phyloP scores from a whole-genome alignment of 169 alveolate species.

The Plasmodium yoelii region DNA sequence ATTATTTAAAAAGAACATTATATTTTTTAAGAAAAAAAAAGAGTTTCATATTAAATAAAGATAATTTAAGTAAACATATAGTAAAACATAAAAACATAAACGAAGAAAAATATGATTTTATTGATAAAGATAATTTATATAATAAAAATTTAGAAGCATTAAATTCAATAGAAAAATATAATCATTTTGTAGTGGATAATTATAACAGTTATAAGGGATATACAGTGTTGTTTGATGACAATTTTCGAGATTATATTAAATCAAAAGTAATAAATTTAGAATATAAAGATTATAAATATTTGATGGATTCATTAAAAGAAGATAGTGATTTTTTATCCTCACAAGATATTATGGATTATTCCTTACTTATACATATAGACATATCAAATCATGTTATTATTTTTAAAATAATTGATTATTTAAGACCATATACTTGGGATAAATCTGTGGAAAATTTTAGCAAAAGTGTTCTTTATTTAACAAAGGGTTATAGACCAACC shows the following conservation, averaged over 20 bases:
- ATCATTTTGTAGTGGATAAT: constrained; percentile 41
- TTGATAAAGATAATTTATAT: constrained; percentile 1
- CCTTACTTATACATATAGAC: constrained; percentile 67
- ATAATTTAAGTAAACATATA: constrained; percentile 21
- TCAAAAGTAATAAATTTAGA: constrained; percentile 53
- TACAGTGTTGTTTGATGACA: constrained; percentile 65
- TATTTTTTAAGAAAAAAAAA: constrained; percentile 54
- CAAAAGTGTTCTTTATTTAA: constrained; percentile 71
- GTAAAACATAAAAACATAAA: background rate
- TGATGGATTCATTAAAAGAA: constrained; percentile 59
- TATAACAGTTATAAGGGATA: constrained; percentile 31
- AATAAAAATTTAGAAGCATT: constrained; percentile 35
- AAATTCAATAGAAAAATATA: constrained; percentile 52
- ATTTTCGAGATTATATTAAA: constrained; percentile 59
- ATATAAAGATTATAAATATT: constrained; percentile 55
- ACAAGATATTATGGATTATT: constrained; percentile 73
- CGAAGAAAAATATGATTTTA: constrained; percentile 32
- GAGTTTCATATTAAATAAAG: constrained; percentile 25
- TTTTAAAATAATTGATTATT: constrained; percentile 73
- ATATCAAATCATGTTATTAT: constrained; percentile 36
- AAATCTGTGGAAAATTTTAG: constrained; percentile 73
- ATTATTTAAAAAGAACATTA: background rate
- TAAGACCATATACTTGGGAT: constrained; percentile 76
- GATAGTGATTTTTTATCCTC: constrained; percentile 37
- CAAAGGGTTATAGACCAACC: constrained; percentile 72